Evolutionary conservation across 495 filamentous ascomycete genomes (phyloP).

Genomic region (Niebla homalea): DNA sequence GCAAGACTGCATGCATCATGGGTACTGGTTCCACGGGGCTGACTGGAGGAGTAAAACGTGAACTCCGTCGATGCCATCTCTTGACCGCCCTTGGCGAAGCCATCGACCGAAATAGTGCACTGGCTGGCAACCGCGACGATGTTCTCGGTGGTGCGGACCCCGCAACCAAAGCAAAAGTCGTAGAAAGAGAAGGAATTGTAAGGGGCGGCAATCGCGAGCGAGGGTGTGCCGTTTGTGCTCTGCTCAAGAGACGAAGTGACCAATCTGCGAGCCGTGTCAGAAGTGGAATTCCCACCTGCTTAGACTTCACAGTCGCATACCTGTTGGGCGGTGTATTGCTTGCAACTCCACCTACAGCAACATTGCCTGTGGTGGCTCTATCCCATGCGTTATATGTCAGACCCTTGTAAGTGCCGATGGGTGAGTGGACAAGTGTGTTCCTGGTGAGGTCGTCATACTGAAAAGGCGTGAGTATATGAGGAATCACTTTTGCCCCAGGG

Average conservation of each 20-base stretch:
- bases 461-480: too few relatives aligned
- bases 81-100: neutral
- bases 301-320: neutral
- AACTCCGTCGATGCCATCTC: neutral
- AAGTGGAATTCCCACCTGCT: neutral
- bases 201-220: neutral
- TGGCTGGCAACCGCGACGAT: neutral
- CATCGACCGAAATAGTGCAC: conserved; percentile 1
- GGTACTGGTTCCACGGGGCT: neutral
- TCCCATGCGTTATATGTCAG: neutral
- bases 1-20: conserved; percentile 2
- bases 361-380: neutral
- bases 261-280: neutral
- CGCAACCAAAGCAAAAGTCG: neutral
- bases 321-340: neutral
- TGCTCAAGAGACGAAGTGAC: neutral
- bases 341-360: neutral
- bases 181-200: neutral
- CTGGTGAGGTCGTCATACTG: too few relatives aligned
- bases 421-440: too few relatives aligned
- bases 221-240: neutral
- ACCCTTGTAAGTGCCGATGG: neutral
- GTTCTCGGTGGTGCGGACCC: neutral
- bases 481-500: too few relatives aligned
- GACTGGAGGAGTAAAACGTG: conserved; percentile 1